Conservation (phyloP, 169 alveolate species). For the Besnoitia besnoiti region DNA sequence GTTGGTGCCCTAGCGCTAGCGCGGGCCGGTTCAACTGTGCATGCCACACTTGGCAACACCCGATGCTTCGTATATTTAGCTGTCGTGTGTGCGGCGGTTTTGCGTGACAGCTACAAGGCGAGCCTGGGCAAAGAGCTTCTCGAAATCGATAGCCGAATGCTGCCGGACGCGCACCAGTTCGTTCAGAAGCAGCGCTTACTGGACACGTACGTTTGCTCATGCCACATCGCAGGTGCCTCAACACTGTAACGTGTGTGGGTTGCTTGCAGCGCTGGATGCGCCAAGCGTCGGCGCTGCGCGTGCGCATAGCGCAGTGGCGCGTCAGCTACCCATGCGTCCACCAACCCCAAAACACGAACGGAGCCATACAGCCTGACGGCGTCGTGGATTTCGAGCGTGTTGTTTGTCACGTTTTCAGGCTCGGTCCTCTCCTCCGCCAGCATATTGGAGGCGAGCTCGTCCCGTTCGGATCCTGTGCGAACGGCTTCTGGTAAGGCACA, state of each 20-base stretch:
- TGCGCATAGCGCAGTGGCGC: too few species aligned
- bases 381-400: too few species aligned
- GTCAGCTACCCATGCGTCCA: too few species aligned
- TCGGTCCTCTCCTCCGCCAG: conserved; percentile 36
- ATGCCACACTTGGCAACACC: too few species aligned
- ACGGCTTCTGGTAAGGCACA: conserved; percentile 60
- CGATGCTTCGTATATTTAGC: neutral
- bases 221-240: too few species aligned
- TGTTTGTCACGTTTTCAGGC: neutral
- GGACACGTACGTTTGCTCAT: neutral
- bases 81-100: neutral
- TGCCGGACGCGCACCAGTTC: neutral
- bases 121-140: neutral
- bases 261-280: too few species aligned
- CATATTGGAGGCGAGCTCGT: conserved; percentile 42
- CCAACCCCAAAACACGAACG: too few species aligned
- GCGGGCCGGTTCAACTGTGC: too few species aligned
- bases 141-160: neutral
- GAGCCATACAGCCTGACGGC: too few species aligned
- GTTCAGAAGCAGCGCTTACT: neutral
- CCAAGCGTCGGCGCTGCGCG: too few species aligned
- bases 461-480: conserved; percentile 64
- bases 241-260: too few species aligned
- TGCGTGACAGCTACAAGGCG: neutral
- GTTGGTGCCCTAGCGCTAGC: too few species aligned